Conservation (phyloP, 225 moss, liverwort and hornwort genomes). For the Marchantia polymorpha region DNA sequence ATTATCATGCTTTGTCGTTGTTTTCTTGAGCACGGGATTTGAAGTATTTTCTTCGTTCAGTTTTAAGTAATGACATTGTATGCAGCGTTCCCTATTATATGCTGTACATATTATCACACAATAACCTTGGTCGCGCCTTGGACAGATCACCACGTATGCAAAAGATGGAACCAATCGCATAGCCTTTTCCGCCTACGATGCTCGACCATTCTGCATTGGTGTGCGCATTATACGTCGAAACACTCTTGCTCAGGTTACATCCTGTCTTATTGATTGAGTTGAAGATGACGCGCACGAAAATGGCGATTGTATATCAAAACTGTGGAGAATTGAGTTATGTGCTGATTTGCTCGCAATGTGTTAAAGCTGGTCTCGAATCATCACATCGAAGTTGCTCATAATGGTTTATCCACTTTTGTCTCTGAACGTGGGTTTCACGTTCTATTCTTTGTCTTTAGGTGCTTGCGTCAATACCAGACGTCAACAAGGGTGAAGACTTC, state of each 20-base stretch:
- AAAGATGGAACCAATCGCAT: conserved; percentile 76
- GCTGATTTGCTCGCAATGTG: too few relatives aligned
- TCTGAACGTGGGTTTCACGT: too few relatives aligned
- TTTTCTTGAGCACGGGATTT: neutral
- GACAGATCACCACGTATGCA: conserved; percentile 66
- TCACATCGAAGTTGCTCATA: too few relatives aligned
- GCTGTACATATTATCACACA: too few relatives aligned
- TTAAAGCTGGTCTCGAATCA: too few relatives aligned
- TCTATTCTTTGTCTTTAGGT: conserved; percentile 41
- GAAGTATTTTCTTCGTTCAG: neutral
- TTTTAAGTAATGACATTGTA: neutral
- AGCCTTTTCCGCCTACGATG: conserved; percentile 81
- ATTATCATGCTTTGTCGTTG: neutral
- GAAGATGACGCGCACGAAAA: too few relatives aligned
- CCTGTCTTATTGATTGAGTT: neutral
- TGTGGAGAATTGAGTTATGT: too few relatives aligned
- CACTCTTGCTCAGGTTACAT: conserved; percentile 65
- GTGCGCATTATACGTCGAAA: conserved; percentile 79
- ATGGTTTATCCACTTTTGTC: too few relatives aligned
- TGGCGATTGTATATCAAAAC: too few relatives aligned
- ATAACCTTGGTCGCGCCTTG: neutral
- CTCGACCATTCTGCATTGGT: conserved; percentile 82
- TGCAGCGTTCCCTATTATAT: too few relatives aligned
- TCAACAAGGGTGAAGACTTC: conserved; percentile 71
- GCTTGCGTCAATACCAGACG: conserved; percentile 70